A percentile compares a stretch with the other conserved stretches of the same genome.
phyloP scores from a whole-genome alignment of 2,329 filamentous ascomycete species.

The Sclerotinia spermophila region DNA sequence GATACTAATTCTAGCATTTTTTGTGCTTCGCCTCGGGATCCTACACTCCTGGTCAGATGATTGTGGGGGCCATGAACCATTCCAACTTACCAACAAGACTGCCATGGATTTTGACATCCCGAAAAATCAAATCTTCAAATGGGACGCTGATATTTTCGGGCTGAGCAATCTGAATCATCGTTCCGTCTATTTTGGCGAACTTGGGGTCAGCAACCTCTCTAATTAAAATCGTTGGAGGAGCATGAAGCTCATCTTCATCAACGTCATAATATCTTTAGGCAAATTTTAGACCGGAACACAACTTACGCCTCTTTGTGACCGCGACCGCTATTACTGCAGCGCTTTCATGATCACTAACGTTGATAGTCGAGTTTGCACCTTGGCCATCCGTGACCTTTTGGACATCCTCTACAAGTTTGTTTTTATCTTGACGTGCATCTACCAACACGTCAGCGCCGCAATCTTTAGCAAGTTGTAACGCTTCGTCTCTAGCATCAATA shows the following conservation, averaged over 20 bases:
- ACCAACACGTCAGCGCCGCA: constrained; percentile 50
- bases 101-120: constrained; percentile 50
- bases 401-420: constrained; percentile 46
- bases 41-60: constrained; percentile 29
- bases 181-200: constrained; percentile 37
- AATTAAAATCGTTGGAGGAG: neutral
- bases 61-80: constrained; percentile 8
- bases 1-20: constrained; percentile 48
- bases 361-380: constrained; percentile 52
- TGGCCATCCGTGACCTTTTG: constrained; percentile 45
- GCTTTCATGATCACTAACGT: constrained; percentile 49
- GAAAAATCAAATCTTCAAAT: constrained; percentile 49
- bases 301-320: constrained; percentile 52
- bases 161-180: constrained; percentile 57
- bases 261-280: neutral
- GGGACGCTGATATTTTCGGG: constrained; percentile 39
- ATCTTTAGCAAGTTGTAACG: constrained; percentile 45
- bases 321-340: constrained; percentile 51
- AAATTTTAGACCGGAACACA: neutral
- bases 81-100: constrained; percentile 37
- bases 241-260: neutral
- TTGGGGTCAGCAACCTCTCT: neutral
- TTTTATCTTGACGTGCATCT: constrained; percentile 49
- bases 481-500: constrained; percentile 47
- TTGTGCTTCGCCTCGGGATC: constrained; percentile 43